These are phyloP conservation scores for Trichoderma lentiforme DNA, from an alignment of 2,329 filamentous ascomycete genomes.

Conservation along the genomic window DNA sequence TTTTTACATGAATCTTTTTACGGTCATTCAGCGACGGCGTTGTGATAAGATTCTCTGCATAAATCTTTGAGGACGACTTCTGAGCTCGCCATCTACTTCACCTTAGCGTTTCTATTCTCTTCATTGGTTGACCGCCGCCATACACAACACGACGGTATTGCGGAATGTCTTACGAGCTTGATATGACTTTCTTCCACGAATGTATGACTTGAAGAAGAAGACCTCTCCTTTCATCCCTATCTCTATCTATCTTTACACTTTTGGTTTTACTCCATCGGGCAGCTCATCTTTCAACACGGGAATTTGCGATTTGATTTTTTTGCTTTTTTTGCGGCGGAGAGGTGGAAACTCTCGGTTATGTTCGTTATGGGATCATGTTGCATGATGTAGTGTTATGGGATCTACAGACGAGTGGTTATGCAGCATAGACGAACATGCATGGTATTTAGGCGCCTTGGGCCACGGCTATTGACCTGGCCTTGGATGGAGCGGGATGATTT, in stretches of 20 bases:
- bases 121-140: conserved; percentile 35
- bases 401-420: conserved; percentile 20
- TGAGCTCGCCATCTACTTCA: conserved; percentile 21
- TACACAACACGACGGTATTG: conserved; percentile 32
- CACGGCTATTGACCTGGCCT: conserved; percentile 13
- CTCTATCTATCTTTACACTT: conserved; percentile 20
- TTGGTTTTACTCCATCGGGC: conserved; percentile 16
- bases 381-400: conserved; percentile 24
- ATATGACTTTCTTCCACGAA: conserved; percentile 40
- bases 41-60: conserved; percentile 36
- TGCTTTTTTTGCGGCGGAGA: neutral
- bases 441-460: conserved; percentile 20
- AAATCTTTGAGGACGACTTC: conserved; percentile 32
- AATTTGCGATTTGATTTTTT: conserved; percentile 9
- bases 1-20: conserved; percentile 36
- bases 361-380: conserved; percentile 31
- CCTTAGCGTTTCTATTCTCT: conserved; percentile 25
- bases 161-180: conserved; percentile 37
- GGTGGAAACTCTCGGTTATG: conserved; percentile 17
- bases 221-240: conserved; percentile 23
- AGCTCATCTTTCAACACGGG: conserved; percentile 4
- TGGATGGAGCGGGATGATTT: conserved; percentile 18
- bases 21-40: conserved; percentile 46
- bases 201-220: conserved; percentile 41
- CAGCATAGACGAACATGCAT: conserved; percentile 23